Evolutionary conservation across 2,329 filamentous ascomycete genomes (phyloP).

Genomic region (Paraphoma sp.): DNA sequence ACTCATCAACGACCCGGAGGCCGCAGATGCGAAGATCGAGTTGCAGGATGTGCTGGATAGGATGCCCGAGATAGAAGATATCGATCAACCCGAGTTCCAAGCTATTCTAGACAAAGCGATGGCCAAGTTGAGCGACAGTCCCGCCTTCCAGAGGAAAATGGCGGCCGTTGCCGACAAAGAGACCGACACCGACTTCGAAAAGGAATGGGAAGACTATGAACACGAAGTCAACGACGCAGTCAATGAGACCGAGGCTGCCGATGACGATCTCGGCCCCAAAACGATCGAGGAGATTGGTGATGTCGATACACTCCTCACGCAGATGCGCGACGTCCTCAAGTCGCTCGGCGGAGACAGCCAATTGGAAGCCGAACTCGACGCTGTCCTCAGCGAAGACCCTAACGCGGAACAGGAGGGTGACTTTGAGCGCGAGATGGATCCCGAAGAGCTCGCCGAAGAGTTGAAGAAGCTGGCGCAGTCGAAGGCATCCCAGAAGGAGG

Average conservation of each 20-base stretch:
- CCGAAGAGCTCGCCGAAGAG: slow-evolving; percentile 29
- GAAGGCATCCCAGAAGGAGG: slow-evolving; percentile 4
- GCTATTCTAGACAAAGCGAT: slow-evolving; percentile 26
- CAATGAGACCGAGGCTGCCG: slow-evolving; percentile 9
- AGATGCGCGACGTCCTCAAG: slow-evolving; percentile 37
- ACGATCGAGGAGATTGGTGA: slow-evolving; percentile 22
- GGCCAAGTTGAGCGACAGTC: slow-evolving; percentile 27
- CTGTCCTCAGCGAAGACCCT: slow-evolving; percentile 25
- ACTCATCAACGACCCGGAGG: slow-evolving; percentile 37
- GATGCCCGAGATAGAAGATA: slow-evolving; percentile 26
- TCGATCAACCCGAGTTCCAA: slow-evolving; percentile 29
- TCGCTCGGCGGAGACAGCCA: slow-evolving; percentile 25
- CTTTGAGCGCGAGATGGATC: slow-evolving; percentile 26
- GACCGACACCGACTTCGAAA: slow-evolving; percentile 15
- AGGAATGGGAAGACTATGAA: slow-evolving; percentile 17
- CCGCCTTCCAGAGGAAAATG: slow-evolving; percentile 29
- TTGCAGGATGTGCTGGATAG: slow-evolving; percentile 31
- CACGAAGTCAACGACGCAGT: slow-evolving; percentile 17
- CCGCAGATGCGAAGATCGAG: slow-evolving; percentile 27
- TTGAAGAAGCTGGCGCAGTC: slow-evolving; percentile 25
- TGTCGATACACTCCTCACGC: slow-evolving; percentile 26
- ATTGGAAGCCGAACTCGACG: slow-evolving; percentile 30
- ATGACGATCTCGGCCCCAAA: slow-evolving; percentile 10
- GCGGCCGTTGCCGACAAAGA: slow-evolving; percentile 12
- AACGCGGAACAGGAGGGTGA: slow-evolving; percentile 17